Evolutionary conservation across 2,329 filamentous ascomycete genomes (phyloP).

Genomic region (Aspergillus latus): DNA sequence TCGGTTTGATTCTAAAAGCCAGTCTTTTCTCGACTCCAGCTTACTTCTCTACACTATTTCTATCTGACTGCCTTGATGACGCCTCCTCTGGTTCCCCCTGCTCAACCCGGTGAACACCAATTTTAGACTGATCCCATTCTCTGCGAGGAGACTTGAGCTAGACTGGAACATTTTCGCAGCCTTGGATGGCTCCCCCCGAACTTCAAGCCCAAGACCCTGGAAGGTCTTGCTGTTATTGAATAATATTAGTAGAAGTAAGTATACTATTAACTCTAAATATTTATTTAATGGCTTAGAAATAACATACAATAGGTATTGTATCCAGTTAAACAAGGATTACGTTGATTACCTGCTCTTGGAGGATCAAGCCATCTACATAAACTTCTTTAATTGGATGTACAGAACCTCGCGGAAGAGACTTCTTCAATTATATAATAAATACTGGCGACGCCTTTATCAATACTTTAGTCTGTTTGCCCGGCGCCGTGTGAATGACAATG

Average conservation of each 20-base stretch:
- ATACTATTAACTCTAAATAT: background rate
- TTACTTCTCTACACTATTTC: too few relatives aligned
- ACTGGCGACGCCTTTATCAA: constrained; percentile 26
- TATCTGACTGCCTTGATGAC: background rate
- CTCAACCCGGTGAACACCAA: background rate
- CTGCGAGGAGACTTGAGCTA: background rate
- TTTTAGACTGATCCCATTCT: background rate
- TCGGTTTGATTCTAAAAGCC: background rate
- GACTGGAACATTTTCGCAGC: constrained; percentile 19
- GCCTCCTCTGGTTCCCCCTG: background rate
- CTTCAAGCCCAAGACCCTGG: constrained; percentile 26
- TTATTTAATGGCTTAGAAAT: background rate
- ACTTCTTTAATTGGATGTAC: constrained; percentile 30
- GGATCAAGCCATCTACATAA: constrained; percentile 26
- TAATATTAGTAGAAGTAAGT: constrained; percentile 12
- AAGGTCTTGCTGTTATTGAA: constrained; percentile 17
- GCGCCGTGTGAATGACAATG: constrained; percentile 20
- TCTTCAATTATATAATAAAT: constrained; percentile 27
- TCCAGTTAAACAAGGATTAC: constrained; percentile 26
- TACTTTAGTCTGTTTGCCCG: constrained; percentile 24
- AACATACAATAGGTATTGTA: constrained; percentile 24
- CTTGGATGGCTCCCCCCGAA: constrained; percentile 28
- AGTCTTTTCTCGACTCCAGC: too few relatives aligned
- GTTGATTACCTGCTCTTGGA: constrained; percentile 22
- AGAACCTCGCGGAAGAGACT: constrained; percentile 25